Evolutionary conservation across 2,329 filamentous ascomycete species (phyloP), one percentile per base, ranked within the genome.

Genomic region (Grosmannia penicillata): DNA sequence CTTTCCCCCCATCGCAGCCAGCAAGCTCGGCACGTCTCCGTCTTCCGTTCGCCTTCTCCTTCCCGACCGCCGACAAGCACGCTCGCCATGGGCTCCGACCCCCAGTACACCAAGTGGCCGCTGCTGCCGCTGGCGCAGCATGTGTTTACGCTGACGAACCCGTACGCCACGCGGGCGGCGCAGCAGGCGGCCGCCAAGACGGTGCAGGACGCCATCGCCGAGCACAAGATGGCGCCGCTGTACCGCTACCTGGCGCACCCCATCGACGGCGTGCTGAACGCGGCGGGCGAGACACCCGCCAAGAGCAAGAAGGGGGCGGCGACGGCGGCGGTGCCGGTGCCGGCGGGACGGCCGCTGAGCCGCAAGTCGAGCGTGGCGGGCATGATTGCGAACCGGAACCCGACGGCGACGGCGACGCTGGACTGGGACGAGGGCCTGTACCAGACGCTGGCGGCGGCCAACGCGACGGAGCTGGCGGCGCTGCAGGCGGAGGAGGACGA

Each of bases 361-460:
- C 70, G 79, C 58, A 81, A 80, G 62, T 75, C 71, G 48, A 76
- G 83, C 59, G 65, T 75, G 41, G 76, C 75, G 31, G 81, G 78
- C 54, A 75, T 93, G 69, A 70, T 91, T 47, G 81, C 83, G 40
- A 79, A 74, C 52, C 78, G 75, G 59, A 72, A 72, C 52, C 64
- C 75, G 18, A 67, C 73, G 23, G 64, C 71, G 21, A 74, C 68
- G 44, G 70, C 83, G 31, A 77, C 74, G 49, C 66, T 96, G 40
- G 73, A 84, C 0, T 98, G 91, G 91, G 86, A 98, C 53, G 87
- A 96, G 63, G 70, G 72, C 19, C 64, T 94, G 43, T 96, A 95
- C 56, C 72, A 82, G 52, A 71, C 74, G 55, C 63, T 91, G 47
- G 75, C 79, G 57, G 74, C 73, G 46, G 79, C 84, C 46, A 91